phyloP scores from a whole-genome alignment of 2,329 filamentous ascomycete genomes.

The Rugonectria rugulosa region DNA sequence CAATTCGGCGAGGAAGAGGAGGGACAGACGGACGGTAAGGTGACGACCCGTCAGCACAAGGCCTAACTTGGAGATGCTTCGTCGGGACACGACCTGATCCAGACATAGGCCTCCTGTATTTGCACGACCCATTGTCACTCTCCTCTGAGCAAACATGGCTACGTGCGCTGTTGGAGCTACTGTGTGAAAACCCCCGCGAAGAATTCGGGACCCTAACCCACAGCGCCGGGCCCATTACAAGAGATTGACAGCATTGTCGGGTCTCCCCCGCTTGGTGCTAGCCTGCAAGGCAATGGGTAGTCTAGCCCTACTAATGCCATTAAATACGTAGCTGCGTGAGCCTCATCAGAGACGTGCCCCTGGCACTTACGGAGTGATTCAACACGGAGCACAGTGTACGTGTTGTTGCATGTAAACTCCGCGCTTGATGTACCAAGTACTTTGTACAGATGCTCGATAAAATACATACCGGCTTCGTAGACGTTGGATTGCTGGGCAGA shows the following conservation, averaged over 20 bases:
- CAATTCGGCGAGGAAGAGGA: not conserved
- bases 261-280: slow-evolving; percentile 7
- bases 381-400: too few relatives aligned
- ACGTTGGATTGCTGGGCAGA: not conserved
- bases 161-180: slow-evolving; percentile 7
- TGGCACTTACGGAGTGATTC: too few relatives aligned
- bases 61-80: not conserved
- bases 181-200: not conserved
- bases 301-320: slow-evolving; percentile 1
- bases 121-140: not conserved
- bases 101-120: not conserved
- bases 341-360: slow-evolving; percentile 1
- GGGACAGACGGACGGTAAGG: not conserved
- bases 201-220: slow-evolving; percentile 2
- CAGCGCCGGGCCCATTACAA: slow-evolving; percentile 14
- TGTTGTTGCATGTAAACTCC: too few relatives aligned
- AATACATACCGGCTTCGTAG: too few relatives aligned
- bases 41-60: slow-evolving; percentile 10
- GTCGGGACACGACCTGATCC: not conserved
- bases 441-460: not conserved
- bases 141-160: not conserved
- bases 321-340: slow-evolving; percentile 2
- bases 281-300: not conserved
- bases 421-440: too few relatives aligned
- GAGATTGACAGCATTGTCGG: slow-evolving; percentile 15